Evolutionary conservation across 2,329 filamentous ascomycete species (phyloP).

Genomic region (Beauveria sp.): DNA sequence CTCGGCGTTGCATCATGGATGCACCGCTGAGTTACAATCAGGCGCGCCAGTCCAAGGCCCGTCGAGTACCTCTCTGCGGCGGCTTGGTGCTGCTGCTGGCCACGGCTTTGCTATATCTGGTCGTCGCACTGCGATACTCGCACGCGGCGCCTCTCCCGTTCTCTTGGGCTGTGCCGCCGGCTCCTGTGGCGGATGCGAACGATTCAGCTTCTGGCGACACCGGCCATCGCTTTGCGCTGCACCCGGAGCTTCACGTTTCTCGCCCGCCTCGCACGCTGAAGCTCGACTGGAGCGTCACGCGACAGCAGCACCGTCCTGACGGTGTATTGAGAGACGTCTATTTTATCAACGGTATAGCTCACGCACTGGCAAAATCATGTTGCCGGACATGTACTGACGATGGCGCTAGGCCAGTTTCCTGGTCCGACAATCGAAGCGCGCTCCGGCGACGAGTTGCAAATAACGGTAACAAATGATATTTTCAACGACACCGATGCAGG

Average conservation of each 20-base stretch:
- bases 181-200: neutral
- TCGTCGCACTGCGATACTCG: constrained; percentile 1
- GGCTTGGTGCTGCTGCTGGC: neutral
- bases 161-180: neutral
- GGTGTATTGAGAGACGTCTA: constrained; percentile 12
- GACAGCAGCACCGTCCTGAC: constrained; percentile 6
- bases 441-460: constrained; percentile 30
- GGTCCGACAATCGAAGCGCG: constrained; percentile 13
- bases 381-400: neutral
- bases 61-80: neutral
- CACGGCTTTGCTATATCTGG: neutral
- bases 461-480: constrained; percentile 31
- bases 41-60: neutral
- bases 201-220: neutral
- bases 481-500: constrained; percentile 18
- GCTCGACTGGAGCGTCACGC: constrained; percentile 11
- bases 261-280: constrained; percentile 3
- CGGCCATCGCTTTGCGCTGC: constrained; percentile 3
- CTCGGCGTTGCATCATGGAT: neutral
- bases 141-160: neutral
- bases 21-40: neutral
- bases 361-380: no score
- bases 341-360: constrained; percentile 10
- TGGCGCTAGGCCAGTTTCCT: constrained; percentile 7
- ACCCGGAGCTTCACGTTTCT: constrained; percentile 9